Percentiles rank a stretch among this genome's conserved stretches.
Conservation (phyloP, 1,139 yeast genomes). For the Lodderomyces theae region DNA sequence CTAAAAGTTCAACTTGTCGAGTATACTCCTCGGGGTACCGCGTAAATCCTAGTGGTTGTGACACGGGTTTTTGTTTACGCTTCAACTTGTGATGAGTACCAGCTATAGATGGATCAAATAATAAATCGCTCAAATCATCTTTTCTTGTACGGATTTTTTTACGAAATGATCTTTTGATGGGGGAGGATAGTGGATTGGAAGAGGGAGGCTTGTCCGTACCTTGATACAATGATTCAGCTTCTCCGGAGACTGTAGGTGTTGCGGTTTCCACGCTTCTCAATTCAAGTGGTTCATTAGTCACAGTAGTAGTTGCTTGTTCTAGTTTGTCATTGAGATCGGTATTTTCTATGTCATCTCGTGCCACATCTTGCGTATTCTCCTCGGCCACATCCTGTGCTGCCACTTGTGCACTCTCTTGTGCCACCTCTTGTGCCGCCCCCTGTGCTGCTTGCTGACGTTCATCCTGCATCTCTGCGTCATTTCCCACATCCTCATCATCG, state of each 20-base stretch:
- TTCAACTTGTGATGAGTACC: not conserved
- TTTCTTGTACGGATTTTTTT: not conserved
- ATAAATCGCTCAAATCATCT: not conserved
- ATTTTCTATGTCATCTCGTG: not conserved
- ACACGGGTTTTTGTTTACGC: not conserved
- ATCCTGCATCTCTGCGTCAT: no score
- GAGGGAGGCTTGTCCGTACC: not conserved
- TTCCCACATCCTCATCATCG: conserved; percentile 1
- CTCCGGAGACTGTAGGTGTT: not conserved
- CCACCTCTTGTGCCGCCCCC: not conserved
- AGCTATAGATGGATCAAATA: not conserved
- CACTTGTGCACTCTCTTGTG: no score
- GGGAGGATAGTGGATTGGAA: not conserved
- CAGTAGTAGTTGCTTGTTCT: not conserved
- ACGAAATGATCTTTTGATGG: not conserved
- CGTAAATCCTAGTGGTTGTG: not conserved
- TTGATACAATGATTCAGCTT: no score
- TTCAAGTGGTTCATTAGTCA: no score
- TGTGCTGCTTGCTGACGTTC: not conserved
- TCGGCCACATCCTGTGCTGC: not conserved
- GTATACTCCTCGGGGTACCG: not conserved
- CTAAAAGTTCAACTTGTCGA: conserved; percentile 1
- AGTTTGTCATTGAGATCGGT: no score
- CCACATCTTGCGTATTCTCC: not conserved
- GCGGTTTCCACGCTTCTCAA: no score